These are phyloP conservation scores for Cenchrus americanus DNA, from an alignment of 176 grass and related monocot species.

Conservation along the genomic window DNA sequence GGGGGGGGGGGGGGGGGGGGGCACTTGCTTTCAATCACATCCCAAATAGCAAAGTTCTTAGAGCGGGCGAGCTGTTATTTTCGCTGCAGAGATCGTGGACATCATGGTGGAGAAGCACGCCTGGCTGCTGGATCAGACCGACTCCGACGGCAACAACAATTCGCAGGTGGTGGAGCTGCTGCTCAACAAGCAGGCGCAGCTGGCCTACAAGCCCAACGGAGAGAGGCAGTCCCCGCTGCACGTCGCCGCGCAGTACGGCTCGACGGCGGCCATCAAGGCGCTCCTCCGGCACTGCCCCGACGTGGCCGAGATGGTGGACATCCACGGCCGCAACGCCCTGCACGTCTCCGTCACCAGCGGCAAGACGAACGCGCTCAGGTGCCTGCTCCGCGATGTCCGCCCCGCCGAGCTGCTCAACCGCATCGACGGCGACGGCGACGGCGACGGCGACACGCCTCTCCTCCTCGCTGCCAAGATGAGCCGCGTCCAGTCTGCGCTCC, in stretches of 20 bases:
- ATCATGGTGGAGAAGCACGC: slow-evolving; percentile 41
- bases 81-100: slow-evolving; percentile 52
- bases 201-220: slow-evolving; percentile 25
- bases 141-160: slow-evolving; percentile 51
- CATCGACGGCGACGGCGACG: slow-evolving; percentile 25
- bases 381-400: slow-evolving; percentile 43
- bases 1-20: too few relatives aligned
- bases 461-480: slow-evolving; percentile 52
- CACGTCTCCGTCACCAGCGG: slow-evolving; percentile 48
- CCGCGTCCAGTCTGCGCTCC: slow-evolving; percentile 40
- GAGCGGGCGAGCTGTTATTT: too few relatives aligned
- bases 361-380: slow-evolving; percentile 45
- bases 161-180: slow-evolving; percentile 50
- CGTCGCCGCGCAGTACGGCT: slow-evolving; percentile 52
- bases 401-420: slow-evolving; percentile 58
- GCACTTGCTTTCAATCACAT: too few relatives aligned
- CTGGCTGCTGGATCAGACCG: slow-evolving; percentile 36
- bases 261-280: slow-evolving; percentile 43
- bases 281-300: slow-evolving; percentile 57
- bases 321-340: slow-evolving; percentile 40
- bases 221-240: slow-evolving; percentile 48
- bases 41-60: too few relatives aligned
- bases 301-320: slow-evolving; percentile 49
- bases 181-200: slow-evolving; percentile 32
- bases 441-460: slow-evolving; percentile 51